phyloP scores from a whole-genome alignment of 208 protist genomes.

The Crithidia bombi region DNA sequence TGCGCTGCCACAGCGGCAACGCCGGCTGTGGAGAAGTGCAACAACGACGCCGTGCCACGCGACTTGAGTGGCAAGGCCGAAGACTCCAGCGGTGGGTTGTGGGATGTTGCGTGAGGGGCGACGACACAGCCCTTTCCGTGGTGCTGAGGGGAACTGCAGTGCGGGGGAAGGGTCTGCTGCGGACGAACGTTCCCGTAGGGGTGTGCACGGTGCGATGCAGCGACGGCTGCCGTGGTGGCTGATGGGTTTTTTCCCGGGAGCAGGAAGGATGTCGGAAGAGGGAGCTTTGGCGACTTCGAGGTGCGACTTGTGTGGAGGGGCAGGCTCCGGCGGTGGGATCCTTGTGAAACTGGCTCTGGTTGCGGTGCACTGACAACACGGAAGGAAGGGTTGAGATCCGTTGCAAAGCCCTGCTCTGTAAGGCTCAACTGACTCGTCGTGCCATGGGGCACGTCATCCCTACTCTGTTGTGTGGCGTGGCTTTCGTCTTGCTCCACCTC shows the following conservation, averaged over 20 bases:
- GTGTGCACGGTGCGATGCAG: background rate
- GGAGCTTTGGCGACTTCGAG: background rate
- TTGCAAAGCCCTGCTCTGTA: too few species aligned
- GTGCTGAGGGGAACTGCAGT: background rate
- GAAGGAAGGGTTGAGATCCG: too few species aligned
- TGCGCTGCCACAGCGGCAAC: slow-evolving; percentile 12
- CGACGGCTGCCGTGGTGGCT: background rate
- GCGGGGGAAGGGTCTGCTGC: background rate
- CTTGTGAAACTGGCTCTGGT: too few species aligned
- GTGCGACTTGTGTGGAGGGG: background rate
- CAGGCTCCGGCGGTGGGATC: too few species aligned
- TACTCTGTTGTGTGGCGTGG: background rate
- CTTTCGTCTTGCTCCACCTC: background rate
- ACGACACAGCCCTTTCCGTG: too few species aligned
- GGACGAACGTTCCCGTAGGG: background rate
- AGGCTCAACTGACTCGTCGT: too few species aligned
- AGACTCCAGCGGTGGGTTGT: too few species aligned
- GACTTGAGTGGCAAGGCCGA: too few species aligned
- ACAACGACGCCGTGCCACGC: background rate
- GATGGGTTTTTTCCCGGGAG: background rate
- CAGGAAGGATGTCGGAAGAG: background rate
- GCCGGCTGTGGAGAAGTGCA: slow-evolving; percentile 9
- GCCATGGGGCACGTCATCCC: too few species aligned
- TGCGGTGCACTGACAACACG: too few species aligned
- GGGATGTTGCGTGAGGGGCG: too few species aligned